A percentile compares a stretch with the other conserved stretches of the same genome.
Evolutionary conservation across 495 filamentous ascomycete genomes (phyloP).

Genomic region (Lepraria neglecta): DNA sequence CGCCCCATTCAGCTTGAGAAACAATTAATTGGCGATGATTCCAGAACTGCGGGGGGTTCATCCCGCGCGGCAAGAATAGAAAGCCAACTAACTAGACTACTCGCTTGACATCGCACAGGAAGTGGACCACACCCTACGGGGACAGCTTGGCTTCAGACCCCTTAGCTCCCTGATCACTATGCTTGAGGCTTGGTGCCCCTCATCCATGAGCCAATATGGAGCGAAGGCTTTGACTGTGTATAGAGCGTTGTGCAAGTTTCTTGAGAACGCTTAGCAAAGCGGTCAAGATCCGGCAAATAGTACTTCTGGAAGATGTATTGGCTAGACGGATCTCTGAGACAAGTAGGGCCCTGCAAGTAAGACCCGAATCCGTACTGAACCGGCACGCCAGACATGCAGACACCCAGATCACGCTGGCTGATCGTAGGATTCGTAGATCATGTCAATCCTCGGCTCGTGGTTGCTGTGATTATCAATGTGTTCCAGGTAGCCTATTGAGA

Average conservation of each 20-base stretch:
- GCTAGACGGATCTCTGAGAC: not conserved
- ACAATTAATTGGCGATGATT: not conserved
- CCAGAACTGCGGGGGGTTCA: not conserved
- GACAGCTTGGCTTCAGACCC: not conserved
- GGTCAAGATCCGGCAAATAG: not conserved
- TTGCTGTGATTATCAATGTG: not conserved
- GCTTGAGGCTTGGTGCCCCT: not conserved
- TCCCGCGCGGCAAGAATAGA: not conserved
- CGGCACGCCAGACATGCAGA: constrained; percentile 3
- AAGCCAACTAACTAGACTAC: not conserved
- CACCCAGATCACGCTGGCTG: not conserved
- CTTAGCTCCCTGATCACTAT: not conserved
- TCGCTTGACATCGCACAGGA: not conserved
- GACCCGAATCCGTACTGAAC: not conserved
- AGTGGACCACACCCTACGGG: not conserved
- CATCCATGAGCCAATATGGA: not conserved
- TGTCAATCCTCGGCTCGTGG: not conserved
- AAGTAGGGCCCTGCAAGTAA: constrained; percentile 3
- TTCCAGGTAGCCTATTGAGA: too few relatives aligned
- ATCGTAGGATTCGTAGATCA: not conserved
- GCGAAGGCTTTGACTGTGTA: not conserved
- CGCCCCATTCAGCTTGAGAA: not conserved
- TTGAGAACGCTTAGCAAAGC: not conserved
- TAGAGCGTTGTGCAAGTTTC: not conserved
- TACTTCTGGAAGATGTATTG: not conserved